Evolutionary conservation across 331 rosid genomes (phyloP).

Genomic region (Telfairia occidentalis): DNA sequence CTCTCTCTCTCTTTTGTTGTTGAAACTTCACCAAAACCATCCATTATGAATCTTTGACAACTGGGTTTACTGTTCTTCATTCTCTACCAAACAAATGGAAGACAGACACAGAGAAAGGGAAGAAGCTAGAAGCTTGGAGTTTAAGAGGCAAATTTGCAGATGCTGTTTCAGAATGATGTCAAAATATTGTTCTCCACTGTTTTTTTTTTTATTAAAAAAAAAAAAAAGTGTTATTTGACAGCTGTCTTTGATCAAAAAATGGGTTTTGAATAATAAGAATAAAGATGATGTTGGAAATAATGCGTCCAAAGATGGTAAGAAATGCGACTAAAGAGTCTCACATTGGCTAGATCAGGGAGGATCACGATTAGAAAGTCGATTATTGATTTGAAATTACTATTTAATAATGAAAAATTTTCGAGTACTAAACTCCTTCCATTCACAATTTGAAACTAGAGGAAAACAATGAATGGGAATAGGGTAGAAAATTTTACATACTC

Average conservation of each 20-base stretch:
- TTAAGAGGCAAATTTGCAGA: neutral
- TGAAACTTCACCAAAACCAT: neutral
- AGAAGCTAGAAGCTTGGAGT: neutral
- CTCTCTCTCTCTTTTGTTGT: neutral
- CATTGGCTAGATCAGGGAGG: no score
- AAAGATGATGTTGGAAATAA: no score
- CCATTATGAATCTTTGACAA: neutral
- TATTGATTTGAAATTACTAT: no score
- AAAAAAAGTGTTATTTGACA: neutral
- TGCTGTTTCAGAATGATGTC: neutral
- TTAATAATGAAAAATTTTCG: no score
- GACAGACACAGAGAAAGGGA: neutral
- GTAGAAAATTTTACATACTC: no score
- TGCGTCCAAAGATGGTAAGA: no score
- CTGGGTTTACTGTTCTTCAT: neutral
- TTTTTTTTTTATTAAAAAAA: no score
- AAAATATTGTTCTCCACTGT: neutral
- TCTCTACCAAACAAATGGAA: neutral
- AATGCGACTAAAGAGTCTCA: no score
- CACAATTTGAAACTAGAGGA: no score
- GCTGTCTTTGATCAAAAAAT: neutral
- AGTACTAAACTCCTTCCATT: no score
- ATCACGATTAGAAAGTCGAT: no score
- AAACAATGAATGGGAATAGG: no score
- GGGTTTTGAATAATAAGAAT: neutral